Evolutionary conservation across 768 basidiomycete species (phyloP).

Genomic region (Lyophyllum semitale): DNA sequence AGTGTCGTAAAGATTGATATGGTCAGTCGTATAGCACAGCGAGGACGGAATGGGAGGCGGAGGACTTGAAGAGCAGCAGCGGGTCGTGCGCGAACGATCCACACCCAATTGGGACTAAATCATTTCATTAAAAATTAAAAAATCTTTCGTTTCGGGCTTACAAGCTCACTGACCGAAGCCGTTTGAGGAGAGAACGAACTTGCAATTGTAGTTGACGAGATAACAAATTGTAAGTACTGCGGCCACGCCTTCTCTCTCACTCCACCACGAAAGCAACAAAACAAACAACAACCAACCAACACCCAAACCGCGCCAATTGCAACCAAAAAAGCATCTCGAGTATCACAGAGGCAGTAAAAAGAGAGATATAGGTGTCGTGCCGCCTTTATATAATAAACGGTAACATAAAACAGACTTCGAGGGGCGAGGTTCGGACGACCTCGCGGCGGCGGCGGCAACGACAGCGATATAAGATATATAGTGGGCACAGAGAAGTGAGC

Average conservation of each 20-base stretch:
- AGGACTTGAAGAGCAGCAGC: background rate
- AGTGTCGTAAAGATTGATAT: background rate
- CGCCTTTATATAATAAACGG: conserved; percentile 20
- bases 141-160: no score
- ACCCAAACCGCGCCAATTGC: background rate
- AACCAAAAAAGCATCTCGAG: conserved; percentile 8
- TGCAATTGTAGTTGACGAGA: background rate
- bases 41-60: background rate
- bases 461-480: conserved; percentile 19
- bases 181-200: background rate
- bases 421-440: background rate
- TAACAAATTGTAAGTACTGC: conserved; percentile 3
- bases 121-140: no score
- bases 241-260: background rate
- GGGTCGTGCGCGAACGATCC: background rate
- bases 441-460: conserved; percentile 7
- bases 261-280: conserved; percentile 2
- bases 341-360: conserved; percentile 8
- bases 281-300: conserved; percentile 10
- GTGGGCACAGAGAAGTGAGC: background rate
- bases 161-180: no score
- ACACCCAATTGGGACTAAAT: background rate
- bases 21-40: background rate
- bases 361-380: conserved; percentile 15
- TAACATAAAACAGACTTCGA: conserved; percentile 14